These are phyloP conservation scores for Lycium barbarum DNA, from an alignment of 257 asterid genomes.

Conservation along the genomic window DNA sequence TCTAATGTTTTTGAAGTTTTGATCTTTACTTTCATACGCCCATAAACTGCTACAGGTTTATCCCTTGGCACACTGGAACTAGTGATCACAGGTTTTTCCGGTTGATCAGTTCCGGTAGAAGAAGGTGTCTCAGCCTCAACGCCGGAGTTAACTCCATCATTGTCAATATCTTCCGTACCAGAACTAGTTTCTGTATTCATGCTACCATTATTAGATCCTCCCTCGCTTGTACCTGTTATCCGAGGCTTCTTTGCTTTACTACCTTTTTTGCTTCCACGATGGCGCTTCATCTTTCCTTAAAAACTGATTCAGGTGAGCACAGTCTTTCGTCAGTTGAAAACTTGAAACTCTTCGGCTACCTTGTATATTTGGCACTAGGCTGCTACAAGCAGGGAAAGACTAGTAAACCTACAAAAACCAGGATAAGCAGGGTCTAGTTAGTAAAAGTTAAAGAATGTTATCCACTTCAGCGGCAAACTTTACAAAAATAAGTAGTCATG, in stretches of 20 bases:
- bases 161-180: conserved; percentile 62
- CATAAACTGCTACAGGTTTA: conserved; percentile 65
- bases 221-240: conserved; percentile 54
- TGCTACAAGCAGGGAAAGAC: not conserved
- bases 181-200: conserved; percentile 59
- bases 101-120: conserved; percentile 46
- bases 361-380: not conserved
- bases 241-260: conserved; percentile 71
- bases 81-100: conserved; percentile 46
- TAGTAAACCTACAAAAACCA: not conserved
- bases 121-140: conserved; percentile 68
- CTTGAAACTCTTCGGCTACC: not conserved
- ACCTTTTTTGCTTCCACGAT: conserved; percentile 76
- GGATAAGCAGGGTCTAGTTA: not conserved
- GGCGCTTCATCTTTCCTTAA: conserved; percentile 66
- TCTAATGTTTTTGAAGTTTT: conserved; percentile 78
- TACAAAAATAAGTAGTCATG: not conserved
- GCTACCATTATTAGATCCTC: conserved; percentile 51
- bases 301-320: not conserved
- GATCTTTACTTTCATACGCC: conserved; percentile 89
- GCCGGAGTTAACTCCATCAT: conserved; percentile 75
- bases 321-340: conserved; percentile 15
- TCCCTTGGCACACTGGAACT: conserved; percentile 48
- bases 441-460: not conserved
- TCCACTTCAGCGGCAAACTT: not conserved